Percentiles rank a stretch among this genome's conserved stretches.
Conservation (phyloP, 768 basidiomycete genomes). For the Obba rivulosa region DNA sequence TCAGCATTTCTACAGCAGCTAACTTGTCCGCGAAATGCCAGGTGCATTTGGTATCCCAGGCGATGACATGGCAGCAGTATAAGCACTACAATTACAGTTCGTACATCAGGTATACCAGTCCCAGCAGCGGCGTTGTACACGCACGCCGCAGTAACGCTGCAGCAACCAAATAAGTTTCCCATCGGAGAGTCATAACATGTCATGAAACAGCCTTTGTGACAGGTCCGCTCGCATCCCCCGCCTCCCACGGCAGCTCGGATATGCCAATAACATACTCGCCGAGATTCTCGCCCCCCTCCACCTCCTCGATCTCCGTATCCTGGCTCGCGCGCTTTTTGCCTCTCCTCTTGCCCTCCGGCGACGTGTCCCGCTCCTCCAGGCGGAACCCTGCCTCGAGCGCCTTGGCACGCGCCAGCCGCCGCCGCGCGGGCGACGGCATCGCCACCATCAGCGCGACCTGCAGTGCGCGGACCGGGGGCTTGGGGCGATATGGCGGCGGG, state of each 20-base stretch:
- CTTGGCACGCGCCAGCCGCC: not conserved
- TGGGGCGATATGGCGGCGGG: not conserved
- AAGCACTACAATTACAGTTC: too few species aligned
- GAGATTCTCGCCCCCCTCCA: constrained; percentile 1
- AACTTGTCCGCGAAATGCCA: too few species aligned
- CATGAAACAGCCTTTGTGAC: too few species aligned
- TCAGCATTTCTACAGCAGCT: too few species aligned
- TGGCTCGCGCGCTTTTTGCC: not conserved
- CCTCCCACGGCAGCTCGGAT: constrained; percentile 8
- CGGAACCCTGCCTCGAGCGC: not conserved
- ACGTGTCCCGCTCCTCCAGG: not conserved
- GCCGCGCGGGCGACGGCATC: constrained; percentile 17
- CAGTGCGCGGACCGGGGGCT: constrained; percentile 7
- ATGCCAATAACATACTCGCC: constrained; percentile 12
- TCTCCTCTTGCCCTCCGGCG: not conserved
- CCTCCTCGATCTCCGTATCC: constrained; percentile 1
- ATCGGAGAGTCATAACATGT: too few species aligned
- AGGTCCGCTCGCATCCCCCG: not conserved
- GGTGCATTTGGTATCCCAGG: too few species aligned
- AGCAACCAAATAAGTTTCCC: too few species aligned
- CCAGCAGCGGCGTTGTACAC: too few species aligned
- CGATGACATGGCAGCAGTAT: too few species aligned
- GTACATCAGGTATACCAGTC: too few species aligned
- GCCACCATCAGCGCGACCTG: constrained; percentile 20
- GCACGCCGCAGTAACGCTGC: too few species aligned